phyloP scores from a whole-genome alignment of 1,284 basidiomycete genomes.

The Ceraceosorus guamensis region DNA sequence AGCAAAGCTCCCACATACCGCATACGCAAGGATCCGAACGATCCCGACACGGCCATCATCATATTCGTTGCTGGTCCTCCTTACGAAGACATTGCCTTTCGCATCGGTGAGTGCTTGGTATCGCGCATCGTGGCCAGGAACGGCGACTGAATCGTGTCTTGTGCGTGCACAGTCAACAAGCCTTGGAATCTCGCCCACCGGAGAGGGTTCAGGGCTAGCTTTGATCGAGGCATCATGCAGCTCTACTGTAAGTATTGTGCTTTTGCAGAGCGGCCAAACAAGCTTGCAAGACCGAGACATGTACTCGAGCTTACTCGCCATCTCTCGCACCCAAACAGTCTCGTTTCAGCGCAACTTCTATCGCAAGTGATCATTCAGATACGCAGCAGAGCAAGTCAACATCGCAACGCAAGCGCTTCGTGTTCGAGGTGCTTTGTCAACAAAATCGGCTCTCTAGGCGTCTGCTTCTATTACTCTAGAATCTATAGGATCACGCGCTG shows the following conservation, averaged over 20 bases:
- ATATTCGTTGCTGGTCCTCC: slow-evolving; percentile 95
- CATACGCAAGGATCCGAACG: slow-evolving; percentile 62
- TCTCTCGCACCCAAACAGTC: slow-evolving; percentile 13
- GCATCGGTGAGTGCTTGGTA: slow-evolving; percentile 57
- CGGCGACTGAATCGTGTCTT: not conserved
- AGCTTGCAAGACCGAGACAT: too few species aligned
- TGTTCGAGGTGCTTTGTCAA: too few species aligned
- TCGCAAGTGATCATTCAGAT: slow-evolving; percentile 24
- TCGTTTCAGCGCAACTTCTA: slow-evolving; percentile 45
- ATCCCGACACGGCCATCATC: slow-evolving; percentile 86
- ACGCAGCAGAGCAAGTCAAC: not conserved
- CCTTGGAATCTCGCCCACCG: slow-evolving; percentile 99
- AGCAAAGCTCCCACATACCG: slow-evolving; percentile 90
- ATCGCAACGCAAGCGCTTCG: too few species aligned
- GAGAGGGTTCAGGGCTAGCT: slow-evolving; percentile 56
- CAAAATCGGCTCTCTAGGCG: too few species aligned
- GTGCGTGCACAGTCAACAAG: slow-evolving; percentile 58
- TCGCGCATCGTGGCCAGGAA: not conserved
- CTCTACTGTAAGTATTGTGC: slow-evolving; percentile 23
- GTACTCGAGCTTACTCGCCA: not conserved
- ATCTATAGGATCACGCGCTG: too few species aligned
- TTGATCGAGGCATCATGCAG: slow-evolving; percentile 56
- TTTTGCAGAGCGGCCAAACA: too few species aligned
- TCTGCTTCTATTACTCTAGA: too few species aligned
- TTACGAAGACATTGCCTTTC: slow-evolving; percentile 97